Base-by-base conservation (phyloP, 75 land plant species). In the Selaginella tamariscina region DNA sequence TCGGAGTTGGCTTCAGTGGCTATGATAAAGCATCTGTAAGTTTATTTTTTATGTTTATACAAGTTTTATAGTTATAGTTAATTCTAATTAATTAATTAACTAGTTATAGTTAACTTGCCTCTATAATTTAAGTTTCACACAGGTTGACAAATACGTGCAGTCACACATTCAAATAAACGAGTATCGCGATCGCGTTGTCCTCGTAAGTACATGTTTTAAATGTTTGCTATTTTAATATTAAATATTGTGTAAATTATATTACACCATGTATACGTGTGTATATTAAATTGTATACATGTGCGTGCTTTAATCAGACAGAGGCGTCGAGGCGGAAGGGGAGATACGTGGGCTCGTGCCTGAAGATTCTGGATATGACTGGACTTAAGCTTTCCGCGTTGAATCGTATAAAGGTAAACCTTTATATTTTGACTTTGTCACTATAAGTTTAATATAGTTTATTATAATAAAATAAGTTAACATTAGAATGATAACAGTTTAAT, bases 121-220 rank as follows among this genome's bases (percentile, higher is more conserved):
- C n/a, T n/a, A n/a, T n/a, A n/a, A n/a, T n/a, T n/a, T n/a, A n/a
- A n/a, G n/a, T 59, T 57, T 56, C n/a, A 9, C 63, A 32, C 76
- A 91, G 96, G 83, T 88, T 29, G 79, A 91, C 74, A 88, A 85
- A 67, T 91, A 91, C 78, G 86, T 94, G 32, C 98, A 94, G 70
- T 94, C 98, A 49, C 98, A 94, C 72, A 85, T 94, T 28, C 98
- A 94, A 79, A 83, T 94, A 54, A 94, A 94, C 77, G 98, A 94
- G 70, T 94, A 87, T 68, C 73, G 98, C 55, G 98, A 94, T 73
- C 88, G 88, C 66, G 81, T 91, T 32, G 54, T 91, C 0, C 72
- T 91, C 69, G 96, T 91, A 72, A 77, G 88, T 70, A n/a, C n/a
- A n/a, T n/a, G n/a, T 31, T n/a, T 26, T 2, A 1, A 39, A 39